Evolutionary conservation across 805 yeast genomes (phyloP), one percentile per base, ranked within the genome.

Genomic region (Candida tibetensis): DNA sequence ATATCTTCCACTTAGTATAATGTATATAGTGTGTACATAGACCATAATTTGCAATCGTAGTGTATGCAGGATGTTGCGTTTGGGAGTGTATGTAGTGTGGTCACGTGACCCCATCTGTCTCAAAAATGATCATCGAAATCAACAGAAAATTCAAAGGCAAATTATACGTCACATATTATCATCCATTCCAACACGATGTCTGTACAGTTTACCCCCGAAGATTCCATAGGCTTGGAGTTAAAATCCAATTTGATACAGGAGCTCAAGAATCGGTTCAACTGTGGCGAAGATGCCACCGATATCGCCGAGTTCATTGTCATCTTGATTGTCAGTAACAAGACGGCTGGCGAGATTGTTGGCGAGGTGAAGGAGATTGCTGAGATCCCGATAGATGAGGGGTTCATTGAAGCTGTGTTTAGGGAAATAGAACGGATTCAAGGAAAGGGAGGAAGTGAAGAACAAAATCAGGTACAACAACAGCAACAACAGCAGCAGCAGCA

Each of bases 231-330:
- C 17, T 48, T 53, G 32, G 58, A 60, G 50, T 53, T 69, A 38
- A 62, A 57, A 44, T 56, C 57, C 6, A 57, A 59, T 34, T 53
- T 68, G 34, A 52, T 59, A 15, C 58, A 58, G 26, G 73, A 69
- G 47, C 52, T 69, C 36, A 54, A 55, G 26, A 60, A 53, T 38
- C 56, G 64, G 30, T 67, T 47, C 49, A 58, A 54, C 43, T 56
- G 60, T 19, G 55, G 56, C 4, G 72, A 66, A 32, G 74, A 69
- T 41, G 71, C 74, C 15, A 60, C 63, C 31, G 82, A 81, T 48
- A 80, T 82, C 29, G 85, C 93, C 10, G 93, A 85, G 58, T 85
- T 76, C 52, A 78, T 85, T 40, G 72, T 80, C n/a, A 73, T 83
- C 30, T 66, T 85, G 57, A 81, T 85, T 44, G 80, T 82, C 10